Evolutionary conservation across 208 protist species (phyloP).

Genomic region (Crithidia thermophila): DNA sequence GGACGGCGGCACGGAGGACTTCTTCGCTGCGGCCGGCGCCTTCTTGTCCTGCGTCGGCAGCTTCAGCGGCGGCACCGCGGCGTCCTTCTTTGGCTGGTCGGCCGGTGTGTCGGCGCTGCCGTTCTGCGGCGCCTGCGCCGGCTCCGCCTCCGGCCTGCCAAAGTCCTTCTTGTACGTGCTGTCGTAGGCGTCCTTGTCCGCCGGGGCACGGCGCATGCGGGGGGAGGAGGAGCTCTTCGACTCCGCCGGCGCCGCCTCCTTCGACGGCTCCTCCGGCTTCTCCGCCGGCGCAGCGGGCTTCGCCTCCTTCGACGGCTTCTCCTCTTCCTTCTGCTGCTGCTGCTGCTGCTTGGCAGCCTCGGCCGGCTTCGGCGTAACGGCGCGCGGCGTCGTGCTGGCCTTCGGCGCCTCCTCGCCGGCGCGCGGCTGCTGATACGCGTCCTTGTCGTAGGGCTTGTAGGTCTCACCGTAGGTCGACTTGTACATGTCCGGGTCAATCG

Average conservation of each 20-base stretch:
- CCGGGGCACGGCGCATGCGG: slow-evolving; percentile 9
- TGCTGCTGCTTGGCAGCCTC: too few relatives aligned
- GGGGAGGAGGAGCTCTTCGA: not conserved
- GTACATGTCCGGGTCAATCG: slow-evolving; percentile 43
- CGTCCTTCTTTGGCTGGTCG: not conserved
- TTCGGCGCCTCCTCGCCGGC: not conserved
- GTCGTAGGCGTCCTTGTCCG: slow-evolving; percentile 32
- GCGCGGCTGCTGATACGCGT: slow-evolving; percentile 21
- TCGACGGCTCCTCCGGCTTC: not conserved
- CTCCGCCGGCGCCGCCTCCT: not conserved
- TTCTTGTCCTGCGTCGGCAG: not conserved
- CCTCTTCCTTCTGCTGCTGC: too few relatives aligned
- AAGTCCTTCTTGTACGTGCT: slow-evolving; percentile 34
- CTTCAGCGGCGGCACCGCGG: slow-evolving; percentile 3
- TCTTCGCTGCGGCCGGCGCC: not conserved
- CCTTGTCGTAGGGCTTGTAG: slow-evolving; percentile 28
- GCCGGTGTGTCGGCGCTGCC: not conserved
- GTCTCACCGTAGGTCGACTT: slow-evolving; percentile 28
- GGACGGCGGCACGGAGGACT: not conserved
- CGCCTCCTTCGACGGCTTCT: too few relatives aligned
- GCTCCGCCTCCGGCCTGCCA: slow-evolving; percentile 1
- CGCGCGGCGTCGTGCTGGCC: not conserved
- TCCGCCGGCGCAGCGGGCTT: too few relatives aligned
- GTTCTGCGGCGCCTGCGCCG: not conserved
- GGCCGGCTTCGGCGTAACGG: not conserved